Base-by-base conservation (phyloP, 257 asterid genomes). In the Rhazya stricta region DNA sequence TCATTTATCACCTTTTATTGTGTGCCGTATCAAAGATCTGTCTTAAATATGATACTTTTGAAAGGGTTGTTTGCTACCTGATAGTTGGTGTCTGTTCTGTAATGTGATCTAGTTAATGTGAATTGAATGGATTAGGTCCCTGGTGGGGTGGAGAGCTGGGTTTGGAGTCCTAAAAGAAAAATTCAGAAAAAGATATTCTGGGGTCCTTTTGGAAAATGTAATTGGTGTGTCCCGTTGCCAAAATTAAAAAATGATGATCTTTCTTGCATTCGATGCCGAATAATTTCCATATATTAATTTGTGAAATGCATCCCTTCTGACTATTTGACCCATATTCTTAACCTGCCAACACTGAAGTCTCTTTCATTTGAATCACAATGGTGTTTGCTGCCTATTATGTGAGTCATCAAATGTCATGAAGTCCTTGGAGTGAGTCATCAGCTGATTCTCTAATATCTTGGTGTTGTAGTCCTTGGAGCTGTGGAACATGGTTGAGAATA, bases 401-500 rank as follows among this genome's bases (percentile, higher is more conserved):
- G 18, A 27, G 48, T 51, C 58, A 43, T 1, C 36, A 75, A 30
- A n/a, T 75, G 30, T 39, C 32, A 29, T 18, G 63, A 54, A 56
- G 76, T 2, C n/a, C n/a, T n/a, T n/a, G n/a, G n/a, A n/a, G n/a
- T n/a, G n/a, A n/a, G n/a, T n/a, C n/a, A 6, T 18, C 10, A 15
- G 30, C 41, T 66, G 46, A 57, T 60, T 18, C 37, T n/a, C 39
- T 45, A 9, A 30, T 67, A 43, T 57, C 1, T 53, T 75, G 10
- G 15, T 74, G 30, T 63, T 83, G 85, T 84, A 91, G 97, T 84
- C 97, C 50, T 74, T 94, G 91, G 97, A 91, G 90, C 85, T 91
- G 43, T 94, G 97, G 98, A 89, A 91, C 91, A 89, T 91, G 91
- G 88, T 79, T 12, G 98, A 91, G 82, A 90, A 91, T 81, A 91